These are phyloP conservation scores for Aurifilum marmelostoma DNA, from an alignment of 2,329 filamentous ascomycete genomes.

Conservation along the genomic window DNA sequence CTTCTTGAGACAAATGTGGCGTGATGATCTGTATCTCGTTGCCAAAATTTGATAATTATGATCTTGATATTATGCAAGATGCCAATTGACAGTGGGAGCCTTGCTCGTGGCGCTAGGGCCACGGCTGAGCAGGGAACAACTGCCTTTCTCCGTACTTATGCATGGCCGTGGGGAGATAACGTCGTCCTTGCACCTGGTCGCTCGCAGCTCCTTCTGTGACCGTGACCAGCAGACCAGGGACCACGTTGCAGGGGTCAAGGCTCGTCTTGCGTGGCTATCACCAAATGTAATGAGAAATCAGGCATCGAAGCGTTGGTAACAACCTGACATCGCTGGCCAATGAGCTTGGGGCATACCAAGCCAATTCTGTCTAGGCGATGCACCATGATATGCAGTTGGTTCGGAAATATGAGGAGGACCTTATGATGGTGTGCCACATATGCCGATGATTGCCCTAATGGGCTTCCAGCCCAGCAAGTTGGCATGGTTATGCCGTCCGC, in stretches of 20 bases:
- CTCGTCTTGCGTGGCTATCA: background rate
- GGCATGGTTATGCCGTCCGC: background rate
- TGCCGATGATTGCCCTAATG: background rate
- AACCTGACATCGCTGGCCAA: background rate
- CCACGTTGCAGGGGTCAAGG: background rate
- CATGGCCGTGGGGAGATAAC: background rate
- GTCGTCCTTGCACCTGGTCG: background rate
- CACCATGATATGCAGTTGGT: background rate
- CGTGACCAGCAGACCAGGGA: background rate
- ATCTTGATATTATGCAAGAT: background rate
- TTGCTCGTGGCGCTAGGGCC: background rate
- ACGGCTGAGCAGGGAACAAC: background rate
- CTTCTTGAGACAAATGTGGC: too few species aligned
- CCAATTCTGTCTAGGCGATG: background rate
- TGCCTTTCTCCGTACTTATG: background rate
- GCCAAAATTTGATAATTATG: background rate
- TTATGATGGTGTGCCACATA: background rate
- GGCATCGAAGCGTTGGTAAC: too few species aligned
- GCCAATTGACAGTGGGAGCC: background rate
- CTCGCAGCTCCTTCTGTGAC: background rate
- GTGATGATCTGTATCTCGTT: background rate
- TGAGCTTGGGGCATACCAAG: background rate
- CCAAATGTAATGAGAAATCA: too few species aligned
- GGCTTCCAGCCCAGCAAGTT: background rate
- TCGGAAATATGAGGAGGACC: background rate